phyloP scores from a whole-genome alignment of 257 asterid species.

The Coffea eugenioides region DNA sequence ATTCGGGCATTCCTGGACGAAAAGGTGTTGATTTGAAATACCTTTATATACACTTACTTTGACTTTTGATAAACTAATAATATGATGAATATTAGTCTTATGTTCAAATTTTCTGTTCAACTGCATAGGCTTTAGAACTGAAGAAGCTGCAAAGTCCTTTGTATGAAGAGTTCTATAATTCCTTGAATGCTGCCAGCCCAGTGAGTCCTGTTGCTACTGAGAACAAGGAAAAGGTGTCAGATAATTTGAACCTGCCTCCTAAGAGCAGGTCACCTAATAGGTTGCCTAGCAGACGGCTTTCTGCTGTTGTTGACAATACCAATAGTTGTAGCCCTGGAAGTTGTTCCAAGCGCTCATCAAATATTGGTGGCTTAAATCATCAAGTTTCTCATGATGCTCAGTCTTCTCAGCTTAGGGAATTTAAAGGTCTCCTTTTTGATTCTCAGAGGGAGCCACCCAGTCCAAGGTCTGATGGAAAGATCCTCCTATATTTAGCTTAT shows the following conservation, averaged over 20 bases:
- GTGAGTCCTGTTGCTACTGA: slow-evolving; percentile 52
- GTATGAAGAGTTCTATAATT: slow-evolving; percentile 79
- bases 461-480: slow-evolving; percentile 55
- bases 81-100: neutral
- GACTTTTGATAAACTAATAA: neutral
- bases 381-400: slow-evolving; percentile 54
- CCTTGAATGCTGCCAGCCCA: slow-evolving; percentile 63
- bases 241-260: slow-evolving; percentile 77
- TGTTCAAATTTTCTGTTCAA: slow-evolving; percentile 17
- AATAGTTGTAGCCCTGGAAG: slow-evolving; percentile 62
- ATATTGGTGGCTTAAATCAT: slow-evolving; percentile 44
- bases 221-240: slow-evolving; percentile 77
- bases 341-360: slow-evolving; percentile 68
- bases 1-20: slow-evolving; percentile 89
- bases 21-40: slow-evolving; percentile 51
- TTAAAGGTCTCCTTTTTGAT: slow-evolving; percentile 48
- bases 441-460: slow-evolving; percentile 61
- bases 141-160: slow-evolving; percentile 93
- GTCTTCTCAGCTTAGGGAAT: slow-evolving; percentile 30
- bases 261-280: slow-evolving; percentile 87
- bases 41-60: neutral
- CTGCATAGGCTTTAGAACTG: slow-evolving; percentile 74
- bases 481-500: slow-evolving; percentile 6
- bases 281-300: slow-evolving; percentile 62
- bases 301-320: slow-evolving; percentile 65